These are phyloP conservation scores for Dioszegia aurantiaca DNA, from an alignment of 768 basidiomycete genomes.

Conservation along the genomic window DNA sequence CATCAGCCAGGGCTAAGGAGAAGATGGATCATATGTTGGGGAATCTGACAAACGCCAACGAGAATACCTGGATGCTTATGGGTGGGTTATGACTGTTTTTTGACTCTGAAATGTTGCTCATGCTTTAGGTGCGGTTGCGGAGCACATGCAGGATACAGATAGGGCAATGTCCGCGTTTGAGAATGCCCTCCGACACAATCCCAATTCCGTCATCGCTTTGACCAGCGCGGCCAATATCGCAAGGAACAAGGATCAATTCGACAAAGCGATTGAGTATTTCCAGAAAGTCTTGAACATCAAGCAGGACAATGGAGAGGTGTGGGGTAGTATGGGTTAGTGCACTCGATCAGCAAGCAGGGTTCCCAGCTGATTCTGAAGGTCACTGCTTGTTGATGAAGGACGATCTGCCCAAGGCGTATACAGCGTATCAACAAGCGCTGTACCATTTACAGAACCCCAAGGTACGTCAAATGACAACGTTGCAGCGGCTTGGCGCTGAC, in stretches of 20 bases:
- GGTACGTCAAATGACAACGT: conserved; percentile 56
- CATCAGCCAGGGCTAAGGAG: conserved; percentile 32
- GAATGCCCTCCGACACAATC: conserved; percentile 90
- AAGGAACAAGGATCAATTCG: conserved; percentile 95
- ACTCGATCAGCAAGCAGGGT: not conserved
- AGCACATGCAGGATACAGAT: conserved; percentile 87
- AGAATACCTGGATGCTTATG: conserved; percentile 92
- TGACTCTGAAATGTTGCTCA: not conserved
- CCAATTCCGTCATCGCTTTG: conserved; percentile 81
- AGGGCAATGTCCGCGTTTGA: conserved; percentile 91
- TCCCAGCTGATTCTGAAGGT: conserved; percentile 55
- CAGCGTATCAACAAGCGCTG: conserved; percentile 96
- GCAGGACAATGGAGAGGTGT: conserved; percentile 97
- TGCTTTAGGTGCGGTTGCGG: conserved; percentile 78
- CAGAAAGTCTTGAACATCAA: conserved; percentile 84
- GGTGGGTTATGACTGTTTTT: conserved; percentile 57
- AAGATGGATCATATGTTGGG: conserved; percentile 38
- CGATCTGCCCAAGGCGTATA: conserved; percentile 96
- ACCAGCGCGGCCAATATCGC: conserved; percentile 94
- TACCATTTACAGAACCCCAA: conserved; percentile 94
- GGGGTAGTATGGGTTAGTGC: conserved; percentile 79
- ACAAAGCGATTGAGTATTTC: conserved; percentile 96
- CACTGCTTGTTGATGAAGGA: conserved; percentile 99
- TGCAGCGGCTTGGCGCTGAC: conserved; percentile 2
- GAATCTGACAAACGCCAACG: conserved; percentile 80